Conservation (phyloP, 805 yeast species). For the Trichomonascus vanleenenianus region DNA sequence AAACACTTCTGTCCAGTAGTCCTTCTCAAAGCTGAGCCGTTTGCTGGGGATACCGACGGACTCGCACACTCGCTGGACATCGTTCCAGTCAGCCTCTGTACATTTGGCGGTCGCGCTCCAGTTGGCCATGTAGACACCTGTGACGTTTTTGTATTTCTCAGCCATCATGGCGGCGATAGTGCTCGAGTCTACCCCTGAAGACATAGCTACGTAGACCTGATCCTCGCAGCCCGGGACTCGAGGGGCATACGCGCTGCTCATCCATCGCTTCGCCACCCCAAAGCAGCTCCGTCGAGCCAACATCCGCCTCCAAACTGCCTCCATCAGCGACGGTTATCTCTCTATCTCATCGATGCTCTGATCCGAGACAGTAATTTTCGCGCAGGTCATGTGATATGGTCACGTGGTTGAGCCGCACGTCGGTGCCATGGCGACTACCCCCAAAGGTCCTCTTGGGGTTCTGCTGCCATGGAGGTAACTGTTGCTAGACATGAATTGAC, state of each 20-base stretch:
- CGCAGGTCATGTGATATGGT: no score
- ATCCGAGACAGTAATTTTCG: background rate
- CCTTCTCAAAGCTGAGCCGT: conserved; percentile 76
- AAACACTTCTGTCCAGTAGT: conserved; percentile 90
- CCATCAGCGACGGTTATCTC: background rate
- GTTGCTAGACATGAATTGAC: no score
- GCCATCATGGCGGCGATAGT: conserved; percentile 67
- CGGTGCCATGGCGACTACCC: no score
- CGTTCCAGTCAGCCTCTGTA: conserved; percentile 83
- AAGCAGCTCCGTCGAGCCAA: background rate
- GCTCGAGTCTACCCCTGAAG: conserved; percentile 95
- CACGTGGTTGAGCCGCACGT: no score
- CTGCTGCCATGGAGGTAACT: no score
- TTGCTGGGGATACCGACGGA: conserved; percentile 61
- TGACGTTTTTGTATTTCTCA: conserved; percentile 45
- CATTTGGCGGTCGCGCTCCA: conserved; percentile 62
- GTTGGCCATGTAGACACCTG: conserved; percentile 89
- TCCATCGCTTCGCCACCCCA: background rate
- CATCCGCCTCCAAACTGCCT: background rate
- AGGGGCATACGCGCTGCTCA: conserved; percentile 3
- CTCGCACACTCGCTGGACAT: conserved; percentile 58
- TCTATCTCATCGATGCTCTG: no score
- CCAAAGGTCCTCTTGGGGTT: no score
- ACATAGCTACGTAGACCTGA: conserved; percentile 78
- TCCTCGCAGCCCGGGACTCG: conserved; percentile 44